These are phyloP conservation scores for Aphanomyces invadans DNA, from an alignment of 352 stramenopile genomes.

Conservation along the genomic window DNA sequence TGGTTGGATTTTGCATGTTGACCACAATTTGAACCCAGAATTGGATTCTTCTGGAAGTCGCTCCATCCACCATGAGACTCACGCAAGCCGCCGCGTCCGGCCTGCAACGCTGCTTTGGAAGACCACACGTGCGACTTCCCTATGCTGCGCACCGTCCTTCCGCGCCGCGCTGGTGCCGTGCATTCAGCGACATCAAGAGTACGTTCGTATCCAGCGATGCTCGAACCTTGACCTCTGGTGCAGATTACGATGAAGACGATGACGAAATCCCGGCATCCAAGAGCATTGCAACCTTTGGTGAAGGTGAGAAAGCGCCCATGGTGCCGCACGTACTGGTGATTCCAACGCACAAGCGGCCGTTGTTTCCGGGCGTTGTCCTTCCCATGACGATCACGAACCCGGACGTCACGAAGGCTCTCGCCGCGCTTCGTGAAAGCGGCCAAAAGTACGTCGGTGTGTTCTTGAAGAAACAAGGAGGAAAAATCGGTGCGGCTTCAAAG, in stretches of 20 bases:
- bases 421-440: slow-evolving; percentile 77
- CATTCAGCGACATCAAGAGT: slow-evolving; percentile 10
- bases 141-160: neutral
- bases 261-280: slow-evolving; percentile 4
- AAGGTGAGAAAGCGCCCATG: slow-evolving; percentile 24
- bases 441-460: slow-evolving; percentile 93
- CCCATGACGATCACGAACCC: slow-evolving; percentile 82
- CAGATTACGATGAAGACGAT: slow-evolving; percentile 11
- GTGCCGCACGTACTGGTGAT: slow-evolving; percentile 65
- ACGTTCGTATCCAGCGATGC: neutral
- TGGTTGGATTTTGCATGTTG: neutral
- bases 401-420: slow-evolving; percentile 81
- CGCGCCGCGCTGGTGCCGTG: slow-evolving; percentile 7
- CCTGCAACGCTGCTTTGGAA: slow-evolving; percentile 19
- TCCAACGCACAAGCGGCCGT: slow-evolving; percentile 60
- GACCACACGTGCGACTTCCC: neutral
- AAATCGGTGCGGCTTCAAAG: slow-evolving; percentile 15
- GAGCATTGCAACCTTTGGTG: slow-evolving; percentile 20
- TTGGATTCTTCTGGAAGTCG: slow-evolving; percentile 12
- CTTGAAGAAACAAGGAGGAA: slow-evolving; percentile 73
- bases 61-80: neutral
- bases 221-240: neutral
- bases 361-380: slow-evolving; percentile 75
- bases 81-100: slow-evolving; percentile 4
- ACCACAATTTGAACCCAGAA: slow-evolving; percentile 7